These are phyloP conservation scores for Pseudofabraea citricarpa DNA, from an alignment of 2,329 filamentous ascomycete genomes.

Conservation along the genomic window DNA sequence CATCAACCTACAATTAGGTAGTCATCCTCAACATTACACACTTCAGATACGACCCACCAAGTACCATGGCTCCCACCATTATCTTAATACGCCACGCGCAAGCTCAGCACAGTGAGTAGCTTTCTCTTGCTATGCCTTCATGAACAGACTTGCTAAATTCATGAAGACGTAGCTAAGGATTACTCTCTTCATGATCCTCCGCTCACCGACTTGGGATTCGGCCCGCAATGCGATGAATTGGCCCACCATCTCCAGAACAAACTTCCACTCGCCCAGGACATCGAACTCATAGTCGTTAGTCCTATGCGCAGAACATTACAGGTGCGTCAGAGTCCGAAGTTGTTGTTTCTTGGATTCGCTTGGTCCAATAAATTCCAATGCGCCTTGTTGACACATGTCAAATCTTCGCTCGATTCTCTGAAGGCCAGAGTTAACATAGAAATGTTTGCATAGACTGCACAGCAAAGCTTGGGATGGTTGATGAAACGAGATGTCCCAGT, in stretches of 20 bases:
- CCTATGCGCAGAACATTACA: slow-evolving; percentile 27
- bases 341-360: too few relatives aligned
- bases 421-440: too few relatives aligned
- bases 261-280: slow-evolving; percentile 22
- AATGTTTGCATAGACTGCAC: too few relatives aligned
- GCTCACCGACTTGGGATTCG: slow-evolving; percentile 15
- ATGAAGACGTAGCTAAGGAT: slow-evolving; percentile 21
- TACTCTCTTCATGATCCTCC: slow-evolving; percentile 15
- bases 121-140: too few relatives aligned
- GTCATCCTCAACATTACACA: neutral
- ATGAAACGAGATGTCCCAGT: slow-evolving; percentile 25
- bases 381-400: too few relatives aligned
- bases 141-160: too few relatives aligned
- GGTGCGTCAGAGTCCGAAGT: too few relatives aligned
- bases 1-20: too few relatives aligned
- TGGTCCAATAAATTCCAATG: too few relatives aligned
- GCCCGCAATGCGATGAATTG: slow-evolving; percentile 18
- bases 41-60: neutral
- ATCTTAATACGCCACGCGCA: slow-evolving; percentile 37
- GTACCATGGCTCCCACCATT: slow-evolving; percentile 33
- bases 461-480: slow-evolving; percentile 24
- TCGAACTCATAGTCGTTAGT: slow-evolving; percentile 27
- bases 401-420: too few relatives aligned
- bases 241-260: slow-evolving; percentile 18
- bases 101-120: slow-evolving; percentile 34